Base-by-base conservation (phyloP, 2,329 filamentous ascomycete species). In the Sporothrix curviconia region DNA sequence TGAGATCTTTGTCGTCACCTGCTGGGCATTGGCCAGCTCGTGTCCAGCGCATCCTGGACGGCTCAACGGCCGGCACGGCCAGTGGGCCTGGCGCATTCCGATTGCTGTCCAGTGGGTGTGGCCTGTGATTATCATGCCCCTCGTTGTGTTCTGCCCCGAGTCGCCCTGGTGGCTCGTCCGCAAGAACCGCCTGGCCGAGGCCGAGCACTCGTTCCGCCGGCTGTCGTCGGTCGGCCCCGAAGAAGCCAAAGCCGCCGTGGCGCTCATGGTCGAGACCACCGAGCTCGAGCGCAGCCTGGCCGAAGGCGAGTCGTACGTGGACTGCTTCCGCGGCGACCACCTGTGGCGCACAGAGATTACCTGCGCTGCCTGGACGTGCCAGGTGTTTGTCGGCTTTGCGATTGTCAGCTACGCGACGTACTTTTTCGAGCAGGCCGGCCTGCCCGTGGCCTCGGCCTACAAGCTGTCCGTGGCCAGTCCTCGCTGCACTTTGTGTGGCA, bases 271-370 rank as follows among this genome's bases (percentile, higher is more conserved):
- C 34, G 72, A 77, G 53, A 76, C 74, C 9, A 66, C 79, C 2
- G 76, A 80, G 64, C 83, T 85, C 64, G 70, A 78, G 28, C 77
- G 83, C 63, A 85, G 82, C 0, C 79, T 83, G 59, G 72, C 77
- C 57, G 34, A n/a, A 28, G 76, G 76, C 2, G 70, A 69, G 12
- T 67, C 62, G 1, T 78, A 78, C 59, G 61, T 64, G 56, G 77
- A 80, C 61, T 76, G 72, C 59, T 80, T 81, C 71, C 67, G 67
- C 11, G 77, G 77, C 25, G 71, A 71, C 15, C 74, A 80, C 64
- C 68, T 71, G 2, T 72, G 74, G 40, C 73, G 76, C 43, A 77
- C 75, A 4, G 72, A 78, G 64, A 74, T 78, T 55, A 72, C 71
- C 24, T 72, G 71, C 62, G 22, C 51, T 68, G 59, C 68, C 15